Evolutionary conservation across 1,284 basidiomycete genomes (phyloP), one percentile per base, ranked within the genome.

Genomic region (Microbotryum scabiosae): DNA sequence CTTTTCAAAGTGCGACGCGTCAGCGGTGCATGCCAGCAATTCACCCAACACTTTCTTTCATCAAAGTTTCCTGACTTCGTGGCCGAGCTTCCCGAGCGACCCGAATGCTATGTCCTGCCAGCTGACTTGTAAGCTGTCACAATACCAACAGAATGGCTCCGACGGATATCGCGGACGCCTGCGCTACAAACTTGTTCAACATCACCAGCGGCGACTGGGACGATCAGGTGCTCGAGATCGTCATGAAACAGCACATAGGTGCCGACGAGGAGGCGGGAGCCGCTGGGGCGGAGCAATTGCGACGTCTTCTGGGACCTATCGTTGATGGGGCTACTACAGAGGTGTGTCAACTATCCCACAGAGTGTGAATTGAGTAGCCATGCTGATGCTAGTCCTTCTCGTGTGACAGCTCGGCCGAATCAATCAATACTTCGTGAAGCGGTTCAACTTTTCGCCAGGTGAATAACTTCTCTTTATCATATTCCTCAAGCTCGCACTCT

Each of bases 381-480:
- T 41, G 16, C 26, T 28, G 21, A 10, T 36, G 30, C 25, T 23
- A 10, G 7, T 41, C 25, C 16, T 26, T 46, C 30, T 18, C 2
- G 4, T 16, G 21, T 9, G 16, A 0, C 55, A 84, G 63, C 77
- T 82, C 5, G 85, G 85, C 9, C 82, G 78, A 60, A 77, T 90
- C 36, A 83, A 85, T 5, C 76, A 82, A 67, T 90, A 88, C 72
- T 79, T 89, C 56, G 82, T 84, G 45, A 85, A 88, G 51, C 80
- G 87, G 55, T 90, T 83, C 74, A 85, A 86, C 2, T 88, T 90
- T 69, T 85, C 86, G 67, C 76, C 82, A 65, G 86, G 87, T 85
- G 61, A 36, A 41, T 12, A 12, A 41, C 21, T 5, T 14, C 2
- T 3, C 23, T 9, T 51, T 28, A 16, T 51, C 43, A 4, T 0